Evolutionary conservation across 768 basidiomycete genomes (phyloP).

Genomic region (Amanita muscaria): DNA sequence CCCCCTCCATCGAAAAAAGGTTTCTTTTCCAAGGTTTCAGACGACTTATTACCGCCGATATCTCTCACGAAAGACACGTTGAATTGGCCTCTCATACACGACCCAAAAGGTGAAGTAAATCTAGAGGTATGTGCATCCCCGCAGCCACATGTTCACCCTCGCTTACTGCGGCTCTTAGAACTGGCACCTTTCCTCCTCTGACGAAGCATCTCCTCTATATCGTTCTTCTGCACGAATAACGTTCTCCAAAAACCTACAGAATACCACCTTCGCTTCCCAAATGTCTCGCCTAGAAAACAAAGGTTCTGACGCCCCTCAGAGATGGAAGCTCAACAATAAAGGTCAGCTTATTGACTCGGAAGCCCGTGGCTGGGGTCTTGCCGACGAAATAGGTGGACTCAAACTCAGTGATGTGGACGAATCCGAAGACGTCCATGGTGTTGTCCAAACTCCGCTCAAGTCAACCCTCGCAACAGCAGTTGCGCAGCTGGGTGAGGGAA

Average conservation of each 20-base stretch:
- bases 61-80: conserved; percentile 29
- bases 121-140: conserved; percentile 33
- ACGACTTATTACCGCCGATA: conserved; percentile 28
- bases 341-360: conserved; percentile 58
- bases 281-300: conserved; percentile 36
- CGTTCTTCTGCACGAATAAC: conserved; percentile 20
- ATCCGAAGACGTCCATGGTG: conserved; percentile 30
- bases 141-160: conserved; percentile 22
- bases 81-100: conserved; percentile 43
- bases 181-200: conserved; percentile 36
- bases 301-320: conserved; percentile 35
- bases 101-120: conserved; percentile 30
- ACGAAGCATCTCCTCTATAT: conserved; percentile 27
- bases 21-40: conserved; percentile 24
- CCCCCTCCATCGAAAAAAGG: conserved; percentile 35
- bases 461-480: conserved; percentile 47
- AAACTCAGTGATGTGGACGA: conserved; percentile 54
- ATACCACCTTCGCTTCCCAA: conserved; percentile 22
- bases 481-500: conserved; percentile 52
- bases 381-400: conserved; percentile 65
- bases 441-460: conserved; percentile 62
- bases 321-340: conserved; percentile 57
- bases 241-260: conserved; percentile 29
- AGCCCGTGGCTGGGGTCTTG: conserved; percentile 57
- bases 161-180: conserved; percentile 22